These are phyloP conservation scores for Stephania cephalantha DNA, from an alignment of 164 flowering plant species.

Conservation along the genomic window DNA sequence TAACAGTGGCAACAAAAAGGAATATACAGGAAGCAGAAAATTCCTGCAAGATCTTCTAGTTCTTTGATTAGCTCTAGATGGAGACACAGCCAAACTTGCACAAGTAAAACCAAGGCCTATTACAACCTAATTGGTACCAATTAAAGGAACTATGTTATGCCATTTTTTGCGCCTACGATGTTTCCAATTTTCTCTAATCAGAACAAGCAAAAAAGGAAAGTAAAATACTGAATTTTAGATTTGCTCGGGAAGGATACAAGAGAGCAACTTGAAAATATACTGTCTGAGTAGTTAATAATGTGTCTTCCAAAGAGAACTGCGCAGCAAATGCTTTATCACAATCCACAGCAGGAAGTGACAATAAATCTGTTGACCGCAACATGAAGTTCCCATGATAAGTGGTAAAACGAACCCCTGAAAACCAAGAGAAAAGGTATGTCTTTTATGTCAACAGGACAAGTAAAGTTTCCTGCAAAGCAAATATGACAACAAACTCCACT, in stretches of 20 bases:
- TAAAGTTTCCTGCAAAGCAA: constrained; percentile 1
- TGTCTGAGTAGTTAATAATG: constrained; percentile 67
- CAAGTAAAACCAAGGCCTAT: neutral
- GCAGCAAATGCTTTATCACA: constrained; percentile 97
- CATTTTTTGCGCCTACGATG: neutral
- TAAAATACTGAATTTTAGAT: neutral
- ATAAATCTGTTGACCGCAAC: constrained; percentile 83
- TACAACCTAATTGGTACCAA: neutral
- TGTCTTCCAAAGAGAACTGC: constrained; percentile 88
- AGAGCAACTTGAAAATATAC: constrained; percentile 97
- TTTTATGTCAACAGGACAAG: neutral
- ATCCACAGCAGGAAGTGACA: constrained; percentile 98
- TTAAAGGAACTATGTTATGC: neutral
- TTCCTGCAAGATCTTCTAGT: neutral
- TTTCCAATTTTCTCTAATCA: neutral
- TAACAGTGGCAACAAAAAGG: neutral
- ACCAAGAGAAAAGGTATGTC: constrained; percentile 12
- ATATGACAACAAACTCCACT: neutral
- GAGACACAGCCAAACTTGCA: neutral
- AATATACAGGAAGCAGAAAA: neutral
- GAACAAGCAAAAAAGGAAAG: neutral
- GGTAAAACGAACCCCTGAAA: constrained; percentile 80
- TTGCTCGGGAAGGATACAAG: constrained; percentile 68
- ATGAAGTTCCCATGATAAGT: constrained; percentile 94
- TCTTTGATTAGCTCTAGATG: neutral